Evolutionary conservation across 805 yeast species (phyloP).

Genomic region (Yarrowia sp.): DNA sequence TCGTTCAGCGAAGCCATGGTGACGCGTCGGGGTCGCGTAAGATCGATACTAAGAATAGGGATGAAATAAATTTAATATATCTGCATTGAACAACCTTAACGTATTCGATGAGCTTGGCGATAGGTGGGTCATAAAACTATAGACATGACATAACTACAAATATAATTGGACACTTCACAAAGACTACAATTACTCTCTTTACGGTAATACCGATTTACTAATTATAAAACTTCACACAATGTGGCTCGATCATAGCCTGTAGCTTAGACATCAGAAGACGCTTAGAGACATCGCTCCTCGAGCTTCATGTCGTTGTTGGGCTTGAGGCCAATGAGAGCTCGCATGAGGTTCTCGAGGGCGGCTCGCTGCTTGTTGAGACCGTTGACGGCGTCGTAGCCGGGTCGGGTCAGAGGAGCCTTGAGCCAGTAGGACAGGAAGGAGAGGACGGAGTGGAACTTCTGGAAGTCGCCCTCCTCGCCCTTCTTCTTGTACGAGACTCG

Average conservation of each 20-base stretch:
- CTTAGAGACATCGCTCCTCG: slow-evolving; percentile 74
- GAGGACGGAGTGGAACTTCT: slow-evolving; percentile 81
- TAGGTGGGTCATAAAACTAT: too few species aligned
- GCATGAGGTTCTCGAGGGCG: slow-evolving; percentile 88
- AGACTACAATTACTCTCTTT: too few species aligned
- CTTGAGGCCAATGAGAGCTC: slow-evolving; percentile 89
- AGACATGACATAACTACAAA: too few species aligned
- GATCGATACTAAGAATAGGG: too few species aligned
- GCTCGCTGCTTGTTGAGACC: slow-evolving; percentile 94
- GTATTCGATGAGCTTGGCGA: too few species aligned
- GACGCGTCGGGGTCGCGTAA: too few species aligned
- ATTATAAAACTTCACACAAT: neutral
- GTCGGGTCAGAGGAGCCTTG: slow-evolving; percentile 93
- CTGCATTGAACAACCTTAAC: too few species aligned
- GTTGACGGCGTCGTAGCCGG: slow-evolving; percentile 87
- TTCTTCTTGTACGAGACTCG: slow-evolving; percentile 79
- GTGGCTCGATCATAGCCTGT: neutral
- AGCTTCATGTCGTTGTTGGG: slow-evolving; percentile 90
- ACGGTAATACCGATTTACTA: slow-evolving; percentile 36
- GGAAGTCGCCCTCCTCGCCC: slow-evolving; percentile 57
- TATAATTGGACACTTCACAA: too few species aligned
- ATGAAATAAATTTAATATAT: too few species aligned
- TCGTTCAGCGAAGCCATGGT: too few species aligned
- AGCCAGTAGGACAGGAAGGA: slow-evolving; percentile 93
- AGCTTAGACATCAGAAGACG: neutral